Percentiles rank a stretch among this genome's conserved stretches.
These are phyloP conservation scores for Bipolaris victoriae DNA, from an alignment of 2,329 filamentous ascomycete species.

Conservation along the genomic window DNA sequence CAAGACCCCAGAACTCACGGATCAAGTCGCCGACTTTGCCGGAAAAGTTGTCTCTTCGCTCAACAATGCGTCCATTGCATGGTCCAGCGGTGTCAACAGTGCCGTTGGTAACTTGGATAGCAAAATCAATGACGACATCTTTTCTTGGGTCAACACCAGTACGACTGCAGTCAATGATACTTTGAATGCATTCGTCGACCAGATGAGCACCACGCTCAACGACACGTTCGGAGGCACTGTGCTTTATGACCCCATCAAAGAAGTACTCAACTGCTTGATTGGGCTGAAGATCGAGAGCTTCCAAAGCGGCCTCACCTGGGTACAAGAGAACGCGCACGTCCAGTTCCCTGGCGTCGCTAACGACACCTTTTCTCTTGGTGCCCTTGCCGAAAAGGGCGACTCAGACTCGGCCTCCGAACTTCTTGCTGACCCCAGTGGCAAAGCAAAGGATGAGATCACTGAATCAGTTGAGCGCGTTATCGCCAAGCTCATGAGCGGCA, in stretches of 20 bases:
- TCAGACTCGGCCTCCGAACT: conserved; percentile 69
- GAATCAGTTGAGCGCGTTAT: conserved; percentile 75
- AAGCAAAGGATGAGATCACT: conserved; percentile 81
- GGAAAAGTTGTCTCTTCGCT: conserved; percentile 76
- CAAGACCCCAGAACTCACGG: conserved; percentile 75
- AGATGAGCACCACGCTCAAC: conserved; percentile 76
- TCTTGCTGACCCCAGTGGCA: conserved; percentile 74
- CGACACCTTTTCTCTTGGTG: conserved; percentile 83
- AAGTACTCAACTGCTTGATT: conserved; percentile 85
- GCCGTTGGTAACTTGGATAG: conserved; percentile 69
- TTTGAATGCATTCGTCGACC: conserved; percentile 78
- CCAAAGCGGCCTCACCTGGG: conserved; percentile 91
- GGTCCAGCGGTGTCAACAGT: conserved; percentile 77
- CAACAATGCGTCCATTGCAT: conserved; percentile 73
- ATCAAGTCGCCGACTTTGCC: conserved; percentile 79
- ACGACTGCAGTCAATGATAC: conserved; percentile 85
- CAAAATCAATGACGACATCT: conserved; percentile 82
- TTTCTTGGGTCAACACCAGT: conserved; percentile 85
- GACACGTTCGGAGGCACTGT: conserved; percentile 81
- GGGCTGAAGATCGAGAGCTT: conserved; percentile 84
- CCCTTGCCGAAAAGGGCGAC: conserved; percentile 61
- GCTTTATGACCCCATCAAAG: conserved; percentile 76
- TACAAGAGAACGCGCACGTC: conserved; percentile 83
- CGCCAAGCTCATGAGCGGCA: conserved; percentile 67
- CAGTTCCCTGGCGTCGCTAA: conserved; percentile 78